phyloP scores from a whole-genome alignment of 345 rosid species.

The Noccaea bulbosa region DNA sequence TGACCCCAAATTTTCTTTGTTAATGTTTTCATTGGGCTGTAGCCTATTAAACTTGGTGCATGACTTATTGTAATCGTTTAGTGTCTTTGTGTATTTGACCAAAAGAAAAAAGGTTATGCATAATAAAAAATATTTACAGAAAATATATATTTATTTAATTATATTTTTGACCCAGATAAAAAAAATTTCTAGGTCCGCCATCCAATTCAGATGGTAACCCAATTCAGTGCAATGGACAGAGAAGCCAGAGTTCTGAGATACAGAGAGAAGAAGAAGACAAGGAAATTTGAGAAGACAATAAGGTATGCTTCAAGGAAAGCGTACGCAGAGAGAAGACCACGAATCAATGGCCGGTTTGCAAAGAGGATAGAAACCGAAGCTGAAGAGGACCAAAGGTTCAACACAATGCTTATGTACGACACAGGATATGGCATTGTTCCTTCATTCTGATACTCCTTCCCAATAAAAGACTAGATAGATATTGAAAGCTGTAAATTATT shows the following conservation, averaged over 20 bases:
- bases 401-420: slow-evolving; percentile 53
- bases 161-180: too few species aligned
- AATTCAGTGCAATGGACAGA: slow-evolving; percentile 78
- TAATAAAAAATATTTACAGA: too few species aligned
- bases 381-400: slow-evolving; percentile 70
- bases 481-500: slow-evolving; percentile 21
- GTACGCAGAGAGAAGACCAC: slow-evolving; percentile 88
- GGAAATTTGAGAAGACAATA: slow-evolving; percentile 94
- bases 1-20: too few species aligned
- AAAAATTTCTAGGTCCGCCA: too few species aligned
- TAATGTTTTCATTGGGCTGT: too few species aligned
- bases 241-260: slow-evolving; percentile 91
- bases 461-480: slow-evolving; percentile 11
- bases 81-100: too few species aligned
- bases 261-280: slow-evolving; percentile 86
- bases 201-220: slow-evolving; percentile 60
- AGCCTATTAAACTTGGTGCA: too few species aligned
- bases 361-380: slow-evolving; percentile 67
- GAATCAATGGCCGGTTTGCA: slow-evolving; percentile 93
- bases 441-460: slow-evolving; percentile 49
- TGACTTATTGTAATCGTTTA: too few species aligned
- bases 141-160: too few species aligned
- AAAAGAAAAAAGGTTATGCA: too few species aligned
- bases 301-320: slow-evolving; percentile 98
- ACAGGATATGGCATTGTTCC: slow-evolving; percentile 76